Percentiles rank a stretch among this genome's conserved stretches.
Evolutionary conservation across 331 rosid genomes (phyloP).

Genomic region (Telfairia occidentalis): DNA sequence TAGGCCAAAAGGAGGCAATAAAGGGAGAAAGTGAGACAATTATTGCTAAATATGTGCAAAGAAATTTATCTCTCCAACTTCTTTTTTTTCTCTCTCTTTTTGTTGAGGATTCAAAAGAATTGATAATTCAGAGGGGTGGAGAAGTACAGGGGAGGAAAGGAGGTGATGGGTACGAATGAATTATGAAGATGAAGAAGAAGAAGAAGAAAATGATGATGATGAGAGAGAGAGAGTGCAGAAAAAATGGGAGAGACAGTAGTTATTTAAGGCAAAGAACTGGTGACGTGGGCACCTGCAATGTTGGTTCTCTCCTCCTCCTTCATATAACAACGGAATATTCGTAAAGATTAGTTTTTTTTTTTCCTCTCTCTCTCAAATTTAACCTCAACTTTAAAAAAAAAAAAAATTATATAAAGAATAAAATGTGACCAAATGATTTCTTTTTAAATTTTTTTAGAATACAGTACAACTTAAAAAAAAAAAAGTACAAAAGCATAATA

Average conservation of each 20-base stretch:
- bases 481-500: too few species aligned
- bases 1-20: conserved; percentile 35
- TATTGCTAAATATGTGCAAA: conserved; percentile 35
- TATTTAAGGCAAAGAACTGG: conserved; percentile 19
- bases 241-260: conserved; percentile 33
- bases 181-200: conserved; percentile 29
- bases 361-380: neutral
- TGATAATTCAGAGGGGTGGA: conserved; percentile 26
- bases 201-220: conserved; percentile 21
- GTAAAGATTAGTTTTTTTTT: neutral
- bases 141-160: conserved; percentile 5
- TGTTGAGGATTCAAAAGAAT: conserved; percentile 33
- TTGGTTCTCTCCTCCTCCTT: neutral
- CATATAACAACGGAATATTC: neutral
- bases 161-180: conserved; percentile 5
- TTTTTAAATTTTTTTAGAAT: too few species aligned
- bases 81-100: too few species aligned
- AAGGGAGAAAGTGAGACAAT: conserved; percentile 40
- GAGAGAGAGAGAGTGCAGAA: conserved; percentile 25
- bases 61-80: conserved; percentile 49
- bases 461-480: too few species aligned
- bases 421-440: neutral
- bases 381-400: neutral
- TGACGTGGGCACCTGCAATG: neutral
- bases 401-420: neutral